Conservation (phyloP, 805 yeast species). For the Debaryomyces prosopidis region DNA sequence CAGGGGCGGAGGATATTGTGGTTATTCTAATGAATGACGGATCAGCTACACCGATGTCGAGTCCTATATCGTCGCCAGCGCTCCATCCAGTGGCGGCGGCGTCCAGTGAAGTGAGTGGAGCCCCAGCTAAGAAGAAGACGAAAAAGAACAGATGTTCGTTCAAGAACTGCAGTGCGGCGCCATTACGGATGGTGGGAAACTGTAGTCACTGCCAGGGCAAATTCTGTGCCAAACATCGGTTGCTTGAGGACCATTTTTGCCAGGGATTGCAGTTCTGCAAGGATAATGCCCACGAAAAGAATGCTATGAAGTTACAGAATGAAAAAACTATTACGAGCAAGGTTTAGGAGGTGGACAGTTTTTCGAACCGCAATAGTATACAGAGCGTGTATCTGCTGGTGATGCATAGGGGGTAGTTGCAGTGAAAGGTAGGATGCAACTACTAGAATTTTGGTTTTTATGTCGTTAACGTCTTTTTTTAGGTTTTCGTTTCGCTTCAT, state of each 20-base stretch:
- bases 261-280: conserved; percentile 76
- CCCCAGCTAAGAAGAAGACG: conserved; percentile 24
- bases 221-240: conserved; percentile 83
- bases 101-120: neutral
- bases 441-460: no score
- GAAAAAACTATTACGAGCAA: conserved; percentile 82
- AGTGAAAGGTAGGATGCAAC: neutral
- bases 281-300: conserved; percentile 78
- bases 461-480: no score
- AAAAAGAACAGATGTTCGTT: conserved; percentile 54
- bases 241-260: conserved; percentile 83
- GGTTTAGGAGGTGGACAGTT: conserved; percentile 38
- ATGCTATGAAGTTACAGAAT: conserved; percentile 77
- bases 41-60: conserved; percentile 15
- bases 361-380: neutral
- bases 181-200: conserved; percentile 73
- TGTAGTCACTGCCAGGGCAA: conserved; percentile 83
- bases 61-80: conserved; percentile 5
- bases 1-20: conserved; percentile 13
- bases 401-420: neutral
- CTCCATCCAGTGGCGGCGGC: neutral
- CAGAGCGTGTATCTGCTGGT: neutral
- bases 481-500: no score
- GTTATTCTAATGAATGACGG: conserved; percentile 31
- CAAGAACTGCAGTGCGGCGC: conserved; percentile 60